phyloP scores from a whole-genome alignment of 257 asterid species.

The Fraxinus anomala region DNA sequence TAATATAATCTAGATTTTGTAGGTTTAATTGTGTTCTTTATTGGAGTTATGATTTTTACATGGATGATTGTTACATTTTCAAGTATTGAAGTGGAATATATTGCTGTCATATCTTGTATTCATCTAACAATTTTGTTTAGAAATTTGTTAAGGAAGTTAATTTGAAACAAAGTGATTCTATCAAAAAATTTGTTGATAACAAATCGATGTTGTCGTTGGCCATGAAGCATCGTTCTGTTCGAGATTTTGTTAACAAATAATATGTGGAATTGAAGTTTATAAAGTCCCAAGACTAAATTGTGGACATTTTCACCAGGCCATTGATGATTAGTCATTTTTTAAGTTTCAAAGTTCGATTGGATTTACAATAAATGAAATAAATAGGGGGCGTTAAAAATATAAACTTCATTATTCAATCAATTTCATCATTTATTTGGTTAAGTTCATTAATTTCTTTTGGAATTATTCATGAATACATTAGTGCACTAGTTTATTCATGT shows the following conservation, averaged over 20 bases:
- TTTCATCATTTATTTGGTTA: too few species aligned
- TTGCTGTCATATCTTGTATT: neutral
- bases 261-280: too few species aligned
- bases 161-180: neutral
- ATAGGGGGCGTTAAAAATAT: neutral
- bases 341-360: neutral
- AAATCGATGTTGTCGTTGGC: too few species aligned
- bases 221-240: neutral
- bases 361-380: too few species aligned
- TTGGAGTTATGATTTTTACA: neutral
- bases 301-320: neutral
- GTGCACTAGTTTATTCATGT: too few species aligned
- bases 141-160: too few species aligned
- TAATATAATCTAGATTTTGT: too few species aligned
- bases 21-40: neutral
- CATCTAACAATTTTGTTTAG: too few species aligned
- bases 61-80: neutral
- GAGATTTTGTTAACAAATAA: neutral
- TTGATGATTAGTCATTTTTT: neutral
- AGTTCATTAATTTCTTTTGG: too few species aligned
- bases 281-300: too few species aligned
- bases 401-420: too few species aligned
- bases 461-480: too few species aligned
- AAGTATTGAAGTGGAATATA: neutral
- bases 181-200: neutral